A percentile compares a stretch with the other conserved stretches of the same genome.
Conservation (phyloP, 1,139 yeast species). For the Barnettozyma hawaiiensis region DNA sequence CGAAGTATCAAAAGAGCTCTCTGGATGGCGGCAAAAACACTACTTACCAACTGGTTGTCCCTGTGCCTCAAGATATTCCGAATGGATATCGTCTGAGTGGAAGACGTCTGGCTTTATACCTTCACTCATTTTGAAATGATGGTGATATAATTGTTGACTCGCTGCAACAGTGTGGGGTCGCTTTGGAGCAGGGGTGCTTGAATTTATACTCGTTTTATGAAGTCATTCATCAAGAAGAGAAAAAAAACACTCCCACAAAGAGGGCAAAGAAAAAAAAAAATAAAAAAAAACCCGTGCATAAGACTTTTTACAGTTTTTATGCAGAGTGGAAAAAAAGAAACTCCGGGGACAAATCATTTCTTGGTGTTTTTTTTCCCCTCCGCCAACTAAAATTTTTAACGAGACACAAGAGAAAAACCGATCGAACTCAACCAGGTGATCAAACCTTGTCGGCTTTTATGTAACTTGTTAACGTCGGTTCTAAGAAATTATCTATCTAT, state of each 20-base stretch:
- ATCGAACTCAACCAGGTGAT: no score
- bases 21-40: background rate
- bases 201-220: background rate
- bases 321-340: conserved; percentile 3
- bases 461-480: no score
- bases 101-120: conserved; percentile 26
- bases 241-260: background rate
- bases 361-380: no score
- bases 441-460: no score
- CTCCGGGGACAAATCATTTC: background rate
- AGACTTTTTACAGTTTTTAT: conserved; percentile 1
- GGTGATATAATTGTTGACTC: no score
- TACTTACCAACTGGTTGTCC: conserved; percentile 26
- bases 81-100: conserved; percentile 26
- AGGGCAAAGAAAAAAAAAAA: no score
- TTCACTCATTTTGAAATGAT: conserved; percentile 18
- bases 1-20: background rate
- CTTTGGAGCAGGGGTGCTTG: background rate
- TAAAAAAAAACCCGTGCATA: background rate
- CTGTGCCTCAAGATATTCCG: conserved; percentile 22
- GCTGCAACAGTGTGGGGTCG: conserved; percentile 2
- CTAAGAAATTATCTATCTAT: no score
- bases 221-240: background rate
- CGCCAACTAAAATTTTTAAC: no score
- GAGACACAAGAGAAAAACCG: no score